Evolutionary conservation across 2,329 filamentous ascomycete species (phyloP).

Genomic region (Curvularia spicifera): DNA sequence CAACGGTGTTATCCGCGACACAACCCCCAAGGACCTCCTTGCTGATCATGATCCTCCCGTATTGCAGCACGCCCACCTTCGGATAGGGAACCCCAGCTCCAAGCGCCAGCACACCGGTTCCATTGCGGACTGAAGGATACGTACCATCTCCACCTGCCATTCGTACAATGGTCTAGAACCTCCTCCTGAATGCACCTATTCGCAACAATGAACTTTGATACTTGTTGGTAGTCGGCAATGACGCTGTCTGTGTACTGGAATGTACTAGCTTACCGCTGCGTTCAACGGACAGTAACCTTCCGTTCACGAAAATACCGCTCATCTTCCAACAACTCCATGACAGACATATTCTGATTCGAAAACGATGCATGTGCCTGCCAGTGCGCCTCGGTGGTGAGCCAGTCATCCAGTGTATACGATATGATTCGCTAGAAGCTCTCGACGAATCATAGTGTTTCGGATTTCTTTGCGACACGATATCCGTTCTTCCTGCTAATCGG

Average conservation of each 20-base stretch:
- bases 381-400: background rate
- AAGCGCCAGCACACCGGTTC: constrained; percentile 14
- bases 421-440: background rate
- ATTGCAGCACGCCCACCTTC: constrained; percentile 20
- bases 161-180: constrained; percentile 5
- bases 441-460: constrained; percentile 9
- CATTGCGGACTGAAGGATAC: background rate
- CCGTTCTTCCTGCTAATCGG: constrained; percentile 5
- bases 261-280: constrained; percentile 42
- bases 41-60: constrained; percentile 32
- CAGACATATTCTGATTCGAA: background rate
- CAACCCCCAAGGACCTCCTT: constrained; percentile 15
- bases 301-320: constrained; percentile 6
- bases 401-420: background rate
- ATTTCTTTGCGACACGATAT: background rate
- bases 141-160: constrained; percentile 4
- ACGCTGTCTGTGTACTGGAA: constrained; percentile 1
- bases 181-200: constrained; percentile 3
- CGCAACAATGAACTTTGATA: background rate
- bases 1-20: constrained; percentile 7
- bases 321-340: constrained; percentile 50
- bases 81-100: constrained; percentile 22
- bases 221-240: constrained; percentile 2
- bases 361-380: background rate
- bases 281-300: background rate